Evolutionary conservation across 2,329 filamentous ascomycete genomes (phyloP), one percentile per base, ranked within the genome.

Genomic region (Bipolaris cookei): DNA sequence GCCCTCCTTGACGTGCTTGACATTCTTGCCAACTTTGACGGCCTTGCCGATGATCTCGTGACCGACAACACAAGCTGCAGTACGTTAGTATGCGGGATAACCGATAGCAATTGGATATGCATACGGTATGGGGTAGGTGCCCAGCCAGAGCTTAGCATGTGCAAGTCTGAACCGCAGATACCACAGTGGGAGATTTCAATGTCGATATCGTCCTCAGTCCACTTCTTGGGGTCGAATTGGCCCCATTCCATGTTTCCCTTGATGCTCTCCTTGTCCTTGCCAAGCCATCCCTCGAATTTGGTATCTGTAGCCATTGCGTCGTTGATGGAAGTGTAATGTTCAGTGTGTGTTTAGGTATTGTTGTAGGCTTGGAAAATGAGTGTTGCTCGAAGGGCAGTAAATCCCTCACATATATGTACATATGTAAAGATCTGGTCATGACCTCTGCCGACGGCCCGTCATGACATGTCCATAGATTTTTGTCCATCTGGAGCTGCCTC

Each of bases 151-250:
- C 64, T 67, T 6, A 77, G 64, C 20, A 64, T 73, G 68, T 77
- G 73, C 21, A 76, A 25, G 25, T 76, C 74, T 35, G 66, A 70
- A 10, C 70, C 74, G 58, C 74, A 77, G 56, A 76, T 67, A 51
- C 74, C 73, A 61, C 74, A 75, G 56, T 66, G 87, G 62, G 70
- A 66, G 45, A 76, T 72, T 32, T 72, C 56, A 54, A 77, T 74
- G 50, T 74, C 70, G 59, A 72, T 65, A 42, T 96, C 91, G 76
- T 90, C 86, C 75, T 93, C 90, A 62, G 88, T 90, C 59, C 67
- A 72, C 5, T 73, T 72, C 70, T 80, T 79, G 28, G 77, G 77
- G 58, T 75, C 71, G 63, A 77, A 81, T 43, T 76, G 76, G 52
- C 80, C 76, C 82, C 82, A 84, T 47, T 79, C 76, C 81, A 85